Evolutionary conservation across 805 yeast genomes (phyloP).

Genomic region (Cyberlindnera maritima): DNA sequence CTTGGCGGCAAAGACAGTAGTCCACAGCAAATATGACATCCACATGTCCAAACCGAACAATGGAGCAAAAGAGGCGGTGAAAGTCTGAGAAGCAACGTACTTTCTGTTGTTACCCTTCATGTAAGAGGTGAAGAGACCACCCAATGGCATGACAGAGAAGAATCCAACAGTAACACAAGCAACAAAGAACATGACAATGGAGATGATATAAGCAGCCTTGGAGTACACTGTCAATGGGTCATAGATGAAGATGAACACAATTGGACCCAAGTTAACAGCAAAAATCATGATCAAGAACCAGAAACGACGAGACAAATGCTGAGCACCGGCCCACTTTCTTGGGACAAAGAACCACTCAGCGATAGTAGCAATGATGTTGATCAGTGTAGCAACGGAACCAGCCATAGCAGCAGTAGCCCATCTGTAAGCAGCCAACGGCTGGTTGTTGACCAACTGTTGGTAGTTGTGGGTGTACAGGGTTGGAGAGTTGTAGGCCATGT

Average conservation of each 20-base stretch:
- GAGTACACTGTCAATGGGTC: constrained; percentile 67
- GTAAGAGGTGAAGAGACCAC: constrained; percentile 92
- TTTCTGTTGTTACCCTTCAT: constrained; percentile 83
- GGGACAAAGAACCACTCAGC: constrained; percentile 97
- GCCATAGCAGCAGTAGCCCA: constrained; percentile 95
- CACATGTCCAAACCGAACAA: constrained; percentile 90
- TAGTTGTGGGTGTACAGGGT: constrained; percentile 86
- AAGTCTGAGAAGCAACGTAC: constrained; percentile 90
- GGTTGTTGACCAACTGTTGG: constrained; percentile 76
- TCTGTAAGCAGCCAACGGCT: constrained; percentile 84
- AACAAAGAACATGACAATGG: constrained; percentile 86
- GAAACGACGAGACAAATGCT: constrained; percentile 87
- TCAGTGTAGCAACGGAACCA: constrained; percentile 79
- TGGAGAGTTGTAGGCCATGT: constrained; percentile 89
- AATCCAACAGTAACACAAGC: constrained; percentile 80
- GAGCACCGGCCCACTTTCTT: constrained; percentile 99
- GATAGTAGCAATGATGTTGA: constrained; percentile 84
- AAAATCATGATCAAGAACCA: constrained; percentile 67
- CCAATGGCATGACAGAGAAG: constrained; percentile 93
- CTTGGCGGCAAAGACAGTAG: constrained; percentile 84
- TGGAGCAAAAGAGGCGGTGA: constrained; percentile 86
- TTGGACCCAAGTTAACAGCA: constrained; percentile 76
- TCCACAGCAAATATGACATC: constrained; percentile 93
- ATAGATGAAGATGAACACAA: constrained; percentile 80
- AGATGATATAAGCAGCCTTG: constrained; percentile 69